phyloP scores from a whole-genome alignment of 495 filamentous ascomycete genomes.

The Tetracladium marchalianum region DNA sequence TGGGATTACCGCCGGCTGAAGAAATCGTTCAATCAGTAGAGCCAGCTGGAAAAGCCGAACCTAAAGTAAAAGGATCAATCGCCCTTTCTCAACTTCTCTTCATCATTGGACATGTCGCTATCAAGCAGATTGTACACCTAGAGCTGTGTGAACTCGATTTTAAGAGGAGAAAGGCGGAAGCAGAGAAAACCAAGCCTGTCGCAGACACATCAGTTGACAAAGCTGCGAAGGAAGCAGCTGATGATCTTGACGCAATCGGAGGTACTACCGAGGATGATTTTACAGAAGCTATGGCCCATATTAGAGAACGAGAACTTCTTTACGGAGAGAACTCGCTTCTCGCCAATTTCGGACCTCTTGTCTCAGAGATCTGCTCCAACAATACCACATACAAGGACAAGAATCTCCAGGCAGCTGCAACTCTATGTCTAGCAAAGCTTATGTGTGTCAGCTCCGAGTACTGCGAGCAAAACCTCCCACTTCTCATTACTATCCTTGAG shows the following conservation, averaged over 20 bases:
- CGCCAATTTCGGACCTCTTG: slow-evolving; percentile 80
- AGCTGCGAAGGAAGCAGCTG: slow-evolving; percentile 50
- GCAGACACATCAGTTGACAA: slow-evolving; percentile 35
- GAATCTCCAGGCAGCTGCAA: slow-evolving; percentile 83
- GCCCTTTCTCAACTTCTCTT: slow-evolving; percentile 87
- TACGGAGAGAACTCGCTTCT: slow-evolving; percentile 81
- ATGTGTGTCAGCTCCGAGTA: slow-evolving; percentile 96
- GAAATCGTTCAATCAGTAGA: slow-evolving; percentile 23
- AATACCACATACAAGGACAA: slow-evolving; percentile 83
- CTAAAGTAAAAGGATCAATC: slow-evolving; percentile 52
- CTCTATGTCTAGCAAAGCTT: slow-evolving; percentile 92
- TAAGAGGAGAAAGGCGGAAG: slow-evolving; percentile 89
- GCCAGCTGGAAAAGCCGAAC: slow-evolving; percentile 12
- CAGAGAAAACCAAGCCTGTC: slow-evolving; percentile 60
- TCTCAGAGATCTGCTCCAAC: slow-evolving; percentile 86
- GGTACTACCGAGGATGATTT: slow-evolving; percentile 98
- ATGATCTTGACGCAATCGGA: slow-evolving; percentile 93
- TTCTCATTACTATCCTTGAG: slow-evolving; percentile 97
- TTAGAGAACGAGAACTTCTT: slow-evolving; percentile 87
- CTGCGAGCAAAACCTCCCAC: slow-evolving; percentile 84
- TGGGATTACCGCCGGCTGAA: slow-evolving; percentile 20
- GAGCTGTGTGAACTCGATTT: slow-evolving; percentile 96
- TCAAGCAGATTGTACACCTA: slow-evolving; percentile 99
- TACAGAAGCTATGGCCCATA: slow-evolving; percentile 88
- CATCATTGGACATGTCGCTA: slow-evolving; percentile 90